Conservation (phyloP, 139 green algal species). For the Pleodorina starrii region DNA sequence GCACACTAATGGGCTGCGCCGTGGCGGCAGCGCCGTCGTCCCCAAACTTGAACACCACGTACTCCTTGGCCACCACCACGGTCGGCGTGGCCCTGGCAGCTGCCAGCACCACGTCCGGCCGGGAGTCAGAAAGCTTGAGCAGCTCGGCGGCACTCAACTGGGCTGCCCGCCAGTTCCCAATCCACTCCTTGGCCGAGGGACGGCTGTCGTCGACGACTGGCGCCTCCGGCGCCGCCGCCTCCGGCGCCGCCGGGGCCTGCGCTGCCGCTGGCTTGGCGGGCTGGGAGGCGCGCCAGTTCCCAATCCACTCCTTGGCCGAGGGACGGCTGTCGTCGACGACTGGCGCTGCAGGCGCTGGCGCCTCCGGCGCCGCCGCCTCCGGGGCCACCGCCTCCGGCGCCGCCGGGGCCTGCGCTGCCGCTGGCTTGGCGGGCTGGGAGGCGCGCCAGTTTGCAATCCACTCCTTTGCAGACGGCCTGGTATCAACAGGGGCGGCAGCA, state of each 20-base stretch:
- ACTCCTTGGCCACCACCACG: not conserved
- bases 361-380: not conserved
- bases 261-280: not conserved
- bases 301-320: slow-evolving; percentile 35
- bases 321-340: slow-evolving; percentile 19
- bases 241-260: not conserved
- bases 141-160: slow-evolving; percentile 2
- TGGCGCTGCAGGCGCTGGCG: not conserved
- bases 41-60: slow-evolving; percentile 40
- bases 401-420: not conserved
- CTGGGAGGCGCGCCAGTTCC: not conserved
- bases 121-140: not conserved
- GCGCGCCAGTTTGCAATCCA: slow-evolving; percentile 33
- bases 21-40: not conserved
- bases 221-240: not conserved
- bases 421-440: not conserved
- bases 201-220: not conserved
- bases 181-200: not conserved
- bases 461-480: slow-evolving; percentile 19
- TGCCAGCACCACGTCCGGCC: not conserved
- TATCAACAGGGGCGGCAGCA: not conserved
- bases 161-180: no score
- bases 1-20: slow-evolving; percentile 1
- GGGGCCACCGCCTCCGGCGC: not conserved
- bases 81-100: not conserved